Conservation (phyloP, 2,329 filamentous ascomycete species). For the Clarireedia homoeocarpa region DNA sequence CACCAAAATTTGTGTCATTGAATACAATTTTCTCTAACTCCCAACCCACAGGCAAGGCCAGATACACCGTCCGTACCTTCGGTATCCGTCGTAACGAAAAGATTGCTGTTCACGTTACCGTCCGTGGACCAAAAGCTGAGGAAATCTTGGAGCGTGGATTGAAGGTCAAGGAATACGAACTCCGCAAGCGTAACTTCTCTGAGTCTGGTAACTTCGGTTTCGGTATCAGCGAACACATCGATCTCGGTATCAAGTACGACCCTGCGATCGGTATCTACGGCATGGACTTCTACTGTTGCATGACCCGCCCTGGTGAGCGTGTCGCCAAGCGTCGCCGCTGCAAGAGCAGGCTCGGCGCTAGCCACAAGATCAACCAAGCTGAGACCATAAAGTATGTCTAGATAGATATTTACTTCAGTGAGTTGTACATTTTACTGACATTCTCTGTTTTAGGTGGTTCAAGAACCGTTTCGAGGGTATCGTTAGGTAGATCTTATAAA, state of each 20-base stretch:
- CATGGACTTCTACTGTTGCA: constrained; percentile 99
- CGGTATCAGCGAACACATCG: constrained; percentile 99
- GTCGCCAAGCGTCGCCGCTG: constrained; percentile 89
- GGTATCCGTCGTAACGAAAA: constrained; percentile 99
- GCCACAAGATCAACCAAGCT: constrained; percentile 86
- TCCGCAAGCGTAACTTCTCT: constrained; percentile 99
- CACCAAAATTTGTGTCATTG: constrained; percentile 10
- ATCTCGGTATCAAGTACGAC: constrained; percentile 99
- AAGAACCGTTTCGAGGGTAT: constrained; percentile 64
- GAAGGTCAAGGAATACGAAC: constrained; percentile 99
- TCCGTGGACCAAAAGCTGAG: constrained; percentile 98
- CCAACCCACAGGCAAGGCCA: constrained; percentile 73
- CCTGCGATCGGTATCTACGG: constrained; percentile 97
- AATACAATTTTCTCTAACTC: constrained; percentile 14
- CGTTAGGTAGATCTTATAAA: constrained; percentile 67
- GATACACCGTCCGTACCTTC: constrained; percentile 99
- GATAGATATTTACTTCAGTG: not conserved
- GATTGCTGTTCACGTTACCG: constrained; percentile 98
- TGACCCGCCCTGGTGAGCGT: constrained; percentile 98
- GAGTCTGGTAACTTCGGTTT: constrained; percentile 99
- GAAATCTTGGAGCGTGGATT: constrained; percentile 99
- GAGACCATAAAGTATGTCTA: constrained; percentile 72
- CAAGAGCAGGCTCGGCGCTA: constrained; percentile 77
- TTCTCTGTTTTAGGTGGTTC: constrained; percentile 57
- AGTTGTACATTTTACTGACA: not conserved